These are phyloP conservation scores for Brassica balearica DNA, from an alignment of 441 rosid species.

Conservation along the genomic window DNA sequence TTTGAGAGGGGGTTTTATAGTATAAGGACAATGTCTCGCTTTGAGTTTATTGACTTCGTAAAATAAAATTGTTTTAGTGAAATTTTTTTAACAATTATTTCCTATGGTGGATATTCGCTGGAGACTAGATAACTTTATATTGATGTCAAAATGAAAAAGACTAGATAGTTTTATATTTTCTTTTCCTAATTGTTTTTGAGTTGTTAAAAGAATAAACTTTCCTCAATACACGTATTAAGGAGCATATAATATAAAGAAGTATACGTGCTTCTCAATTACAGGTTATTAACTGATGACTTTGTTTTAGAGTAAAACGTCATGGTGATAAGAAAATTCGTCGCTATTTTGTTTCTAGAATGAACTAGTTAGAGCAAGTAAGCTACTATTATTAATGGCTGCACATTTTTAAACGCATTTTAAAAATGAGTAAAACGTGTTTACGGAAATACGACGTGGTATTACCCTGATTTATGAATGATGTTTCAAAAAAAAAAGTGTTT, in stretches of 20 bases:
- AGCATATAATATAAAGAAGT: background rate
- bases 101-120: constrained; percentile 25
- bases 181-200: background rate
- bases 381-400: background rate
- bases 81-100: constrained; percentile 15
- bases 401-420: background rate
- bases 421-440: background rate
- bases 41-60: constrained; percentile 24
- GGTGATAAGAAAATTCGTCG: background rate
- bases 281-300: background rate
- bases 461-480: too few species aligned
- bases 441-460: too few species aligned
- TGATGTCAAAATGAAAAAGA: background rate
- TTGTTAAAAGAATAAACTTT: background rate
- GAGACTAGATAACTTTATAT: constrained; percentile 19
- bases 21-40: constrained; percentile 8
- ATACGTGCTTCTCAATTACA: background rate
- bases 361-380: background rate
- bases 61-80: background rate
- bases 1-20: constrained; percentile 26
- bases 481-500: too few species aligned
- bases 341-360: background rate
- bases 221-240: constrained; percentile 25
- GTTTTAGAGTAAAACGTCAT: constrained; percentile 6
- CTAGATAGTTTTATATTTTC: constrained; percentile 8